Evolutionary conservation across 2,329 filamentous ascomycete genomes (phyloP).

Genomic region (Aspergillus versicolor): DNA sequence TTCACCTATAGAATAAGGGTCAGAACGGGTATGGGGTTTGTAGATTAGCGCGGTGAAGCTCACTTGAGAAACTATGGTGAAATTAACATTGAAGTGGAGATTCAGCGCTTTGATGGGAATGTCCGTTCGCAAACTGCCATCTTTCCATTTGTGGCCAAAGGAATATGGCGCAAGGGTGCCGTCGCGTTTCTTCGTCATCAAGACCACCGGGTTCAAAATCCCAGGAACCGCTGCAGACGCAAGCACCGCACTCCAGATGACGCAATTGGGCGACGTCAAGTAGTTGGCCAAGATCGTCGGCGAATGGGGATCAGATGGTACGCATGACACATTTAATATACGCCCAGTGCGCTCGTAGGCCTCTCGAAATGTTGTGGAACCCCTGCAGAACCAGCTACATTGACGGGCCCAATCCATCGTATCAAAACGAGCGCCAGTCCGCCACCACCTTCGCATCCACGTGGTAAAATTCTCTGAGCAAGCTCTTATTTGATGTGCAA

Average conservation of each 20-base stretch:
- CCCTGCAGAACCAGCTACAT: conserved; percentile 85
- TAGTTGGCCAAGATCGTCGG: conserved; percentile 93
- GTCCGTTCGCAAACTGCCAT: conserved; percentile 89
- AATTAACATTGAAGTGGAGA: conserved; percentile 97
- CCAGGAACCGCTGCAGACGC: conserved; percentile 94
- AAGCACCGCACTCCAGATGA: conserved; percentile 95
- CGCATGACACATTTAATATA: conserved; percentile 92
- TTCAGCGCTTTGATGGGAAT: conserved; percentile 94
- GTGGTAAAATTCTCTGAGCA: conserved; percentile 74
- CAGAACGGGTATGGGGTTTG: conserved; percentile 25
- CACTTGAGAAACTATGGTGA: conserved; percentile 75
- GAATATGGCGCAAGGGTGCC: conserved; percentile 83
- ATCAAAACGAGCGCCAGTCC: conserved; percentile 90
- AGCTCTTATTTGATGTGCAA: conserved; percentile 81
- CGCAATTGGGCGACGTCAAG: conserved; percentile 90
- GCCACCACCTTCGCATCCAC: conserved; percentile 85
- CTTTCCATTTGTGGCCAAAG: conserved; percentile 99
- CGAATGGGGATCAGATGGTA: conserved; percentile 92
- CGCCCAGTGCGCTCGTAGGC: conserved; percentile 91
- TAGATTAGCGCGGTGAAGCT: conserved; percentile 3
- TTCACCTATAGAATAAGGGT: conserved; percentile 67
- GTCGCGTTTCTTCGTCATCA: conserved; percentile 79
- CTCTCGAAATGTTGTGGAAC: conserved; percentile 91
- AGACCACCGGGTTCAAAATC: conserved; percentile 91
- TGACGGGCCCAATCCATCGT: conserved; percentile 84